Conservation (phyloP, 495 filamentous ascomycete genomes). For the Emericellopsis terricola region DNA sequence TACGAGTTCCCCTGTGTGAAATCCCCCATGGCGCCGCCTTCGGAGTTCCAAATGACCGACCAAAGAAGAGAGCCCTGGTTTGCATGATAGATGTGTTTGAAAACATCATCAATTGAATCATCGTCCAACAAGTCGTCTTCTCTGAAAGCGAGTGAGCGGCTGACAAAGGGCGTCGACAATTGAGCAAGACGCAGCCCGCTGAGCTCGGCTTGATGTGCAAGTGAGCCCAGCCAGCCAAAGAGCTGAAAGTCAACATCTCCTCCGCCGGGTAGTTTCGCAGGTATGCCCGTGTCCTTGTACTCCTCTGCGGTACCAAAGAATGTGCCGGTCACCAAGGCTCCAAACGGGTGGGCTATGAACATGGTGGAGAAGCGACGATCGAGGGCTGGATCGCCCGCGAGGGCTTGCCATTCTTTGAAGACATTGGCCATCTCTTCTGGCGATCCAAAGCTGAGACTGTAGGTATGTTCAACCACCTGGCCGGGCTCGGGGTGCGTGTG, state of each 20-base stretch:
- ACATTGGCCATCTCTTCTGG: slow-evolving; percentile 21
- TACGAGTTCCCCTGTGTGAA: slow-evolving; percentile 34
- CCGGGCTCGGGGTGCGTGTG: slow-evolving; percentile 38
- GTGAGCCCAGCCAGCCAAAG: slow-evolving; percentile 36
- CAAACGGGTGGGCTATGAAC: slow-evolving; percentile 30
- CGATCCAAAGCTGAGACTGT: slow-evolving; percentile 23
- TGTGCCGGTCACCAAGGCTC: slow-evolving; percentile 29
- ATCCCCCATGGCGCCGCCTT: slow-evolving; percentile 33
- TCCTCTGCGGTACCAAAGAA: slow-evolving; percentile 35
- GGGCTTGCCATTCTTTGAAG: slow-evolving; percentile 22
- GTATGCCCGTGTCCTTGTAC: slow-evolving; percentile 26
- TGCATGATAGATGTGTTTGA: slow-evolving; percentile 29
- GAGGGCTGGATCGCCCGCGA: slow-evolving; percentile 30
- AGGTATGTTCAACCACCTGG: slow-evolving; percentile 31
- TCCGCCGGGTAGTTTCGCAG: slow-evolving; percentile 20
- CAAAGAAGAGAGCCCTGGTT: slow-evolving; percentile 30
- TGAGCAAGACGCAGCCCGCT: slow-evolving; percentile 24
- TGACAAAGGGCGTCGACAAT: slow-evolving; percentile 29
- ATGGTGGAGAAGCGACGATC: slow-evolving; percentile 33
- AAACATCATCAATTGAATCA: slow-evolving; percentile 21
- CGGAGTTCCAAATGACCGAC: slow-evolving; percentile 37
- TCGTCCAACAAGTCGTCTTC: slow-evolving; percentile 23
- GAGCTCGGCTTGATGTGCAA: slow-evolving; percentile 30
- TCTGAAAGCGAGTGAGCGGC: slow-evolving; percentile 34
- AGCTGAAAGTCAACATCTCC: slow-evolving; percentile 17